Percentiles rank a stretch among this genome's conserved stretches.
These are phyloP conservation scores for Zymoseptoria pseudotritici DNA, from an alignment of 2,329 filamentous ascomycete species.

Conservation along the genomic window DNA sequence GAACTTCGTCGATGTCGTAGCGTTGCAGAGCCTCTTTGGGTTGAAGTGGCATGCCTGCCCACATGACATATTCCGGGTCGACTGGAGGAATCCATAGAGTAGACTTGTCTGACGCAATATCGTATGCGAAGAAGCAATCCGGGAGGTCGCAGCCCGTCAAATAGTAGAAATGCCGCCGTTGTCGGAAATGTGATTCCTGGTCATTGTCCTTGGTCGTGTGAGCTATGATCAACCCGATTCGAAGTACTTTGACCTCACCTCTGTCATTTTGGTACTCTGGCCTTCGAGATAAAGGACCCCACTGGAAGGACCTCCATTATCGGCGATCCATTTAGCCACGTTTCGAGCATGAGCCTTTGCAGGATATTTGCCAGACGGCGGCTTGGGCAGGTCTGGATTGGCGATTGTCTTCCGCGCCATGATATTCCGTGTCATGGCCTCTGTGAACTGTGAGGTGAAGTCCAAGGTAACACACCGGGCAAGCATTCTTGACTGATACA, in stretches of 20 bases:
- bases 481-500: not conserved
- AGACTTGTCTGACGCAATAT: constrained; percentile 64
- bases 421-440: constrained; percentile 14
- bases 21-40: constrained; percentile 61
- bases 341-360: constrained; percentile 79
- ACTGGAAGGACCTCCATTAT: constrained; percentile 54
- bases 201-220: constrained; percentile 62
- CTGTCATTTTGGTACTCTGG: constrained; percentile 69
- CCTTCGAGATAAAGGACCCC: constrained; percentile 86
- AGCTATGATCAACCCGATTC: not conserved
- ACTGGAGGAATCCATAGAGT: constrained; percentile 89
- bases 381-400: constrained; percentile 28
- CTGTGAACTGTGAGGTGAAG: not conserved
- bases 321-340: constrained; percentile 70
- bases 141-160: constrained; percentile 77
- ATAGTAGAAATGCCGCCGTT: constrained; percentile 78
- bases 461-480: not conserved
- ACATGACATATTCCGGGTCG: constrained; percentile 84
- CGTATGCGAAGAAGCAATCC: constrained; percentile 77
- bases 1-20: constrained; percentile 51
- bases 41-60: constrained; percentile 84
- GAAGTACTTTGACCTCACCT: constrained; percentile 38
- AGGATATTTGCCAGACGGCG: constrained; percentile 55
- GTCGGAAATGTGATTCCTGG: constrained; percentile 67
- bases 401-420: constrained; percentile 25